Percentiles rank a stretch among this genome's conserved stretches.
These are phyloP conservation scores for Boletus vinaceobasis DNA, from an alignment of 768 basidiomycete species.

Conservation along the genomic window DNA sequence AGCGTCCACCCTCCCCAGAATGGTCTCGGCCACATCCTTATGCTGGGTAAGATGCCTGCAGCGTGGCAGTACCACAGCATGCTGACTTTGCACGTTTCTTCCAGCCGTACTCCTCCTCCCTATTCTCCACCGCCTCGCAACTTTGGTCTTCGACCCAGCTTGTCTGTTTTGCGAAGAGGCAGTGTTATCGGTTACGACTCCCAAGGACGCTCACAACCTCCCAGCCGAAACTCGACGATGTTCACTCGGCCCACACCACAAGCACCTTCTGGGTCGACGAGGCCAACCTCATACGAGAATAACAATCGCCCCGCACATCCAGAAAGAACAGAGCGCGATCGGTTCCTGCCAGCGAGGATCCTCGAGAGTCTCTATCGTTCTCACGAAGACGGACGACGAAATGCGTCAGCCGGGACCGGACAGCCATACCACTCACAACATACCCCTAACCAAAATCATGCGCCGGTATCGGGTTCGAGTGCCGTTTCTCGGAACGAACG, in stretches of 20 bases:
- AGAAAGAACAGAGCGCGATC: conserved; percentile 25
- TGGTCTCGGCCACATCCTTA: conserved; percentile 26
- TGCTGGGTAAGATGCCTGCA: conserved; percentile 18
- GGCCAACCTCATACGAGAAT: conserved; percentile 13
- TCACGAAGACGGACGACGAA: conserved; percentile 24
- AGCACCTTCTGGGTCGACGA: conserved; percentile 5
- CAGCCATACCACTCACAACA: conserved; percentile 11
- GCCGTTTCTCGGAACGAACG: conserved; percentile 10
- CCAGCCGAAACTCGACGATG: conserved; percentile 10
- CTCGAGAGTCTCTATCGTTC: conserved; percentile 23
- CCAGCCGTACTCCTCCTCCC: conserved; percentile 25
- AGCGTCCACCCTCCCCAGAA: conserved; percentile 27
- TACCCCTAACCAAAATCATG: conserved; percentile 2
- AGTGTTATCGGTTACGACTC: conserved; percentile 2
- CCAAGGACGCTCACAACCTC: conserved; percentile 6
- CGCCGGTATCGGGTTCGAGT: not conserved
- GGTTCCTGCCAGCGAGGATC: conserved; percentile 21
- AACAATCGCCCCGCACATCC: conserved; percentile 5
- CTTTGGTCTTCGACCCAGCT: conserved; percentile 12
- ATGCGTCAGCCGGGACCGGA: conserved; percentile 1
- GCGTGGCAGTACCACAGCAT: not conserved
- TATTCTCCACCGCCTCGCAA: conserved; percentile 19
- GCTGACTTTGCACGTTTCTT: conserved; percentile 2
- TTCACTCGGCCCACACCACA: conserved; percentile 10
- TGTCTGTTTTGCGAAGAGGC: conserved; percentile 16